These are phyloP conservation scores for Ichthyophthirius multifiliis DNA, from an alignment of 169 alveolate species.

Conservation along the genomic window DNA sequence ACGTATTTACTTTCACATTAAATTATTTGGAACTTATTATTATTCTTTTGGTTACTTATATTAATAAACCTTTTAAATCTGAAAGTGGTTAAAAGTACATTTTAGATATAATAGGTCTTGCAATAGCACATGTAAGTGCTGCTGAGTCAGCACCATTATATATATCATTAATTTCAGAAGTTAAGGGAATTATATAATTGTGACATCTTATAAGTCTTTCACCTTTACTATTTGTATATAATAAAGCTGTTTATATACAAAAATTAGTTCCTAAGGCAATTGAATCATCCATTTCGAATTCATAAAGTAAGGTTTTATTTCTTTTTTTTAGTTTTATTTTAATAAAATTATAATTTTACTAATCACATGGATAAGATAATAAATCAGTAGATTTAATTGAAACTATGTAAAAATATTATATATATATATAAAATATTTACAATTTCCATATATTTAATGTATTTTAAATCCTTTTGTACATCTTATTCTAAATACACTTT, in stretches of 20 bases:
- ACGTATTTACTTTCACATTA: no score
- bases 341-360: neutral
- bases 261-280: conserved; percentile 71
- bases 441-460: conserved; percentile 92
- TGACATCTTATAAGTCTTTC: conserved; percentile 97
- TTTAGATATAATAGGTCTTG: neutral
- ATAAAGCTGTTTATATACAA: conserved; percentile 95
- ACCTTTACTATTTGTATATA: conserved; percentile 97
- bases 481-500: conserved; percentile 96
- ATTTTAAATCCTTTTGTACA: conserved; percentile 94
- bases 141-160: conserved; percentile 50
- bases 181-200: conserved; percentile 91
- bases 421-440: conserved; percentile 34
- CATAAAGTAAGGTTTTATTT: conserved; percentile 39
- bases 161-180: conserved; percentile 79
- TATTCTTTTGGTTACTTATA: neutral
- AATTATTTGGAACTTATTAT: neutral
- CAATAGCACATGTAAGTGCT: neutral
- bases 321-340: neutral
- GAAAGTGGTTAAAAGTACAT: neutral
- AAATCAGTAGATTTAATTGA: conserved; percentile 55
- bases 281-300: conserved; percentile 26
- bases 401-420: conserved; percentile 18
- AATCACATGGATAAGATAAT: conserved; percentile 33
- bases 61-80: neutral